Conservation (phyloP, 1,284 basidiomycete genomes). For the Cryptococcus depauperatus region DNA sequence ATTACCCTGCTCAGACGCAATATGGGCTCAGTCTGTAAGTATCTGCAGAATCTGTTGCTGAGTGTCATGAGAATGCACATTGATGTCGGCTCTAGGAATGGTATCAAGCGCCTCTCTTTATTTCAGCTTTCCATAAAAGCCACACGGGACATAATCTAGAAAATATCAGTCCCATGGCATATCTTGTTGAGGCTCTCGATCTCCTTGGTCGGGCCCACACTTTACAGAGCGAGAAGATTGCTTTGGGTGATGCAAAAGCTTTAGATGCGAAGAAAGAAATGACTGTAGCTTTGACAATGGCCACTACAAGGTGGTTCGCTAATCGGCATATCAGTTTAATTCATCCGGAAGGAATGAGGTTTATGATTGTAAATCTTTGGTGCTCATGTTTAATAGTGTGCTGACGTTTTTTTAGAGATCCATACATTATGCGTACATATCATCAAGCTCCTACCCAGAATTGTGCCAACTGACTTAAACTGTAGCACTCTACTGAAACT, state of each 20-base stretch:
- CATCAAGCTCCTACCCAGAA: background rate
- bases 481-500: conserved; percentile 40
- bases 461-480: conserved; percentile 2
- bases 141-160: conserved; percentile 8
- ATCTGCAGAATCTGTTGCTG: too few species aligned
- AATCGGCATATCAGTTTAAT: conserved; percentile 18
- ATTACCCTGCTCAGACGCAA: conserved; percentile 37
- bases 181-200: conserved; percentile 43
- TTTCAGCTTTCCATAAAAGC: conserved; percentile 28
- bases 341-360: conserved; percentile 16
- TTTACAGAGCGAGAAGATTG: conserved; percentile 36
- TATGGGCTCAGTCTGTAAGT: conserved; percentile 33
- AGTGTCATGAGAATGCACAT: background rate
- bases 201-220: conserved; percentile 41
- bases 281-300: conserved; percentile 31
- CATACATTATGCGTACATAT: conserved; percentile 37
- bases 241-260: conserved; percentile 33
- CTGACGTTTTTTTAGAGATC: conserved; percentile 23
- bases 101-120: conserved; percentile 35
- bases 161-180: conserved; percentile 36
- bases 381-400: too few species aligned
- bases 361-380: conserved; percentile 41
- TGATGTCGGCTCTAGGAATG: conserved; percentile 25
- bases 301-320: conserved; percentile 36
- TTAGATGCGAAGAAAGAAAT: conserved; percentile 35